A percentile compares a stretch with the other conserved stretches of the same genome.
Conservation (phyloP, 441 rosid genomes). For the Mallotus repandus region DNA sequence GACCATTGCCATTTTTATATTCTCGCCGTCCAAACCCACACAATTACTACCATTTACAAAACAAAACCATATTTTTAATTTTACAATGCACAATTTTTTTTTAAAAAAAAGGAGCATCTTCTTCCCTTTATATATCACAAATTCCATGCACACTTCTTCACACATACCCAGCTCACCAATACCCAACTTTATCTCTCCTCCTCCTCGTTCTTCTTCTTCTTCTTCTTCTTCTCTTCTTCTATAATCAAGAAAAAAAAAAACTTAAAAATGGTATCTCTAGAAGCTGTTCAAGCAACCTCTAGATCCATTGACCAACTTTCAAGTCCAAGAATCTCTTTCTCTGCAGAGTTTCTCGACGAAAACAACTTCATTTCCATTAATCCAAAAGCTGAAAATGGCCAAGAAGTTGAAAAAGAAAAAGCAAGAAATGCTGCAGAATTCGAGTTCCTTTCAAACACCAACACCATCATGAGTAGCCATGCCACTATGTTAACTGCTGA, state of each 20-base stretch:
- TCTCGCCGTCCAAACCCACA: conserved; percentile 32
- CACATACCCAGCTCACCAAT: conserved; percentile 3
- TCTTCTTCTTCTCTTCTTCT: neutral
- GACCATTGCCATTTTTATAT: conserved; percentile 41
- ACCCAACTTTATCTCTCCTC: conserved; percentile 3
- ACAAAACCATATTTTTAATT: conserved; percentile 22
- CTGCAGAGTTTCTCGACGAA: conserved; percentile 74
- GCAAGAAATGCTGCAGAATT: conserved; percentile 49
- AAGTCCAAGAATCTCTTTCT: conserved; percentile 81
- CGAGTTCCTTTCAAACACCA: conserved; percentile 68
- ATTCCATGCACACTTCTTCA: conserved; percentile 27
- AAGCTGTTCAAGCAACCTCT: conserved; percentile 38
- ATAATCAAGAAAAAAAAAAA: neutral
- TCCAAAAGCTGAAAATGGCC: conserved; percentile 40
- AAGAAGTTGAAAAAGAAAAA: conserved; percentile 37
- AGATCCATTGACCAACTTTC: conserved; percentile 40
- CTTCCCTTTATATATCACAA: conserved; percentile 34
- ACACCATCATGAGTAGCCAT: conserved; percentile 25
- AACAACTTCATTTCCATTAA: conserved; percentile 65
- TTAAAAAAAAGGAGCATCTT: neutral
- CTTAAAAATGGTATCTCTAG: conserved; percentile 48
- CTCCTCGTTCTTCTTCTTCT: too few relatives aligned
- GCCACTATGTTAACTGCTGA: conserved; percentile 71
- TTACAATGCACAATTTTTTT: neutral
- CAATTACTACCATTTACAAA: conserved; percentile 22